Percentiles rank a stretch among this genome's conserved stretches.
These are phyloP conservation scores for Lantana camara DNA, from an alignment of 257 asterid genomes.

Conservation along the genomic window DNA sequence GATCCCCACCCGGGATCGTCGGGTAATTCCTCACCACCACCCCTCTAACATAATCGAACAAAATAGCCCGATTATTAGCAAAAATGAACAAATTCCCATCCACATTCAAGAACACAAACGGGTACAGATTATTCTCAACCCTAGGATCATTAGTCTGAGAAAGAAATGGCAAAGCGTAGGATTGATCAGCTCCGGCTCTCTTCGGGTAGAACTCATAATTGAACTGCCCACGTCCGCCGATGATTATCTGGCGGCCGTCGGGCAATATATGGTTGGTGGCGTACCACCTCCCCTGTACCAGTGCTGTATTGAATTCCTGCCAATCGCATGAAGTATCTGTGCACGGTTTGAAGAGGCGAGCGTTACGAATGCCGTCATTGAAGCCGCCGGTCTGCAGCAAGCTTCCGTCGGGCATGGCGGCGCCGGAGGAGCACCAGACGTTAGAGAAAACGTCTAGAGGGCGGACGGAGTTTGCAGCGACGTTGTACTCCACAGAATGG, in stretches of 20 bases:
- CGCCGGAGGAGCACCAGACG: constrained; percentile 59
- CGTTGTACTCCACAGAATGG: constrained; percentile 57
- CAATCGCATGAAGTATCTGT: constrained; percentile 30
- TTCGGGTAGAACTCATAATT: constrained; percentile 27
- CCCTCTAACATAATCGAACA: constrained; percentile 17
- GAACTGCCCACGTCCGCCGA: constrained; percentile 19
- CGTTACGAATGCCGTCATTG: constrained; percentile 23
- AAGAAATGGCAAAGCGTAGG: constrained; percentile 17
- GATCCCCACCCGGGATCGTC: constrained; percentile 25
- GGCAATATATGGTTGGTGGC: constrained; percentile 18
- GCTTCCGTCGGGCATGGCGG: constrained; percentile 41
- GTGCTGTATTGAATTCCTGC: constrained; percentile 24
- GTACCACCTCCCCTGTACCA: constrained; percentile 23
- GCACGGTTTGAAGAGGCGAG: constrained; percentile 25
- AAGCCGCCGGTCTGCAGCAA: constrained; percentile 54
- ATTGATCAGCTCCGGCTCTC: not conserved
- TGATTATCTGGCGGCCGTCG: constrained; percentile 18
- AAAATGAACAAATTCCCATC: constrained; percentile 35
- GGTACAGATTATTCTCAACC: constrained; percentile 30
- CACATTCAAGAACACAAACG: constrained; percentile 28
- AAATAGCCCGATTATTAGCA: constrained; percentile 30
- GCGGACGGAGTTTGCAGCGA: constrained; percentile 35
- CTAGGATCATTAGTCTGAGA: constrained; percentile 4
- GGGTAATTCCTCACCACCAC: constrained; percentile 22
- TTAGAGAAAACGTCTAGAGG: constrained; percentile 51